phyloP scores from a whole-genome alignment of 208 protist genomes.

The Leishmania tropica region DNA sequence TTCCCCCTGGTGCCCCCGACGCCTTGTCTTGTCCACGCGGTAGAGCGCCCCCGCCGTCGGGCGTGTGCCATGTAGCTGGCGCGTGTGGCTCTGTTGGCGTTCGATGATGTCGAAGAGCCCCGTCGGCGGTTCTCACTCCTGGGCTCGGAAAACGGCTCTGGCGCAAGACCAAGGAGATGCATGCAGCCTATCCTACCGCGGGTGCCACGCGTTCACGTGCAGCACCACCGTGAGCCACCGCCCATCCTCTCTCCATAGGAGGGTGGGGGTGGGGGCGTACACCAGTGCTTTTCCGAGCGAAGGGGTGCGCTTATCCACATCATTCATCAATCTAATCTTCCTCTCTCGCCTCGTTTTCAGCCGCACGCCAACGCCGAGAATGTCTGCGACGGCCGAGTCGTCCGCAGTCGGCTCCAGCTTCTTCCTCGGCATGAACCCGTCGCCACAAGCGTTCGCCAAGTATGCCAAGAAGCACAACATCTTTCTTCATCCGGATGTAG shows the following conservation, averaged over 20 bases:
- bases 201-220: neutral
- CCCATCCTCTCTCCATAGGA: neutral
- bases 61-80: neutral
- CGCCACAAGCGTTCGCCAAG: constrained; percentile 53
- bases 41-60: neutral
- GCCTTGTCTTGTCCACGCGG: neutral
- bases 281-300: neutral
- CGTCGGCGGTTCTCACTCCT: neutral
- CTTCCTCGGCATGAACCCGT: constrained; percentile 63
- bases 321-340: neutral
- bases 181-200: neutral
- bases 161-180: neutral
- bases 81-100: neutral
- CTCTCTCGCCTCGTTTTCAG: neutral
- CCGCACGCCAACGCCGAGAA: neutral
- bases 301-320: neutral
- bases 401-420: neutral
- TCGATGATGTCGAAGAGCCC: neutral
- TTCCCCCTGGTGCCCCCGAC: neutral
- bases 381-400: neutral
- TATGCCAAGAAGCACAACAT: constrained; percentile 80
- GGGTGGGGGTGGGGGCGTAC: too few species aligned
- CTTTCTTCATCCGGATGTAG: constrained; percentile 83
- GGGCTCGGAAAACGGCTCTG: neutral
- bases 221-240: neutral